phyloP scores from a whole-genome alignment of 1,139 yeast species.

The Taphrina sp. region DNA sequence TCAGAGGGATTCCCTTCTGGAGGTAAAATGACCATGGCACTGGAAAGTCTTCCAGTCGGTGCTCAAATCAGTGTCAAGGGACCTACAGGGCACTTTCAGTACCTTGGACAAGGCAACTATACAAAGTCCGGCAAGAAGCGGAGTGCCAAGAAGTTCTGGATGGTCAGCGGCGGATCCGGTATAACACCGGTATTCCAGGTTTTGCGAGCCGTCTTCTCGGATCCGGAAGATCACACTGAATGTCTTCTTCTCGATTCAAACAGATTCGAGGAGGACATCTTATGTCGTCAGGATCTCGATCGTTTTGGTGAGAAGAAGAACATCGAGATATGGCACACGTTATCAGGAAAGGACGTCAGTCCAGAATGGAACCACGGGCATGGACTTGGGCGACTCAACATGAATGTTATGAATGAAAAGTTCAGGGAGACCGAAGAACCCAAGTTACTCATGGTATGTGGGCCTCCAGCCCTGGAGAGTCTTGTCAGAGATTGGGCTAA shows the following conservation, averaged over 20 bases:
- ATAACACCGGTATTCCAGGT: constrained; percentile 71
- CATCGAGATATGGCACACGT: constrained; percentile 35
- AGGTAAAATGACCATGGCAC: constrained; percentile 81
- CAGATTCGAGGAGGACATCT: constrained; percentile 69
- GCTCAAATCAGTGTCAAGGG: constrained; percentile 50
- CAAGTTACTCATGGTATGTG: constrained; percentile 23
- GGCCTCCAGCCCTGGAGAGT: constrained; percentile 25
- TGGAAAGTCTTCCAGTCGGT: constrained; percentile 47
- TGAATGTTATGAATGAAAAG: constrained; percentile 32
- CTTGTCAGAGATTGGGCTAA: constrained; percentile 25
- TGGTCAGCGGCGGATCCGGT: constrained; percentile 87
- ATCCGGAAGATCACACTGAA: constrained; percentile 81
- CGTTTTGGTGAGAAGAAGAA: constrained; percentile 54
- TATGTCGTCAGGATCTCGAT: constrained; percentile 75
- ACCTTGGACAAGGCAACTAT: constrained; percentile 66
- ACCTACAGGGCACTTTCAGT: constrained; percentile 69
- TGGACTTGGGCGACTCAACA: constrained; percentile 35
- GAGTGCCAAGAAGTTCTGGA: constrained; percentile 63
- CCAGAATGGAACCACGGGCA: constrained; percentile 30
- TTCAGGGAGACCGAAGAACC: constrained; percentile 6
- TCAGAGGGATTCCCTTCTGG: constrained; percentile 43
- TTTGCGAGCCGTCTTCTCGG: constrained; percentile 62
- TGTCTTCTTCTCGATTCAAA: constrained; percentile 77
- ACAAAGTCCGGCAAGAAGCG: constrained; percentile 44
- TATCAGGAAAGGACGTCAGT: constrained; percentile 30